Base-by-base conservation (phyloP, 2,329 filamentous ascomycete genomes). In the Leptographium wingfieldii region DNA sequence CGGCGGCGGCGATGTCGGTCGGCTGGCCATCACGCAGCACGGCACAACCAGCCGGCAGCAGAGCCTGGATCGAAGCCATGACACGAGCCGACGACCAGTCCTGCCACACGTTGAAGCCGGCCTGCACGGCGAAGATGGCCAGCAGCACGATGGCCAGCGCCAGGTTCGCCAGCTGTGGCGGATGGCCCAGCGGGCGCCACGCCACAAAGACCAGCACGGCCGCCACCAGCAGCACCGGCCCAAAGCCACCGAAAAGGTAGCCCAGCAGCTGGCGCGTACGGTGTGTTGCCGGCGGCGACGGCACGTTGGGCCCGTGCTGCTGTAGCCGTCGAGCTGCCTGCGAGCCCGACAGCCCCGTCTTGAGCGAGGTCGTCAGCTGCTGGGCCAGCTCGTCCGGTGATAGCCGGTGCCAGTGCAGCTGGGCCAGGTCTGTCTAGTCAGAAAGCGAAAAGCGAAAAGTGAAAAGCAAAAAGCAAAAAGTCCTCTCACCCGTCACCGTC, bases 211-310 rank as follows among this genome's bases (percentile, higher is more conserved):
- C 87, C 3, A 92, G 77, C 43, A 91, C 80, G 25, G 80, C 77
- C 22, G 86, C 87, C 2, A 84, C 68, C 7, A 91, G 77, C 3
- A 92, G 77, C 57, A 92, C 82, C 1, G 82, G 77, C 2, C 88
- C 87, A 65, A 92, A 92, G 1, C 88, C 88, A 64, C 85, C 85
- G 73, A 90, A 90, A 66, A 91, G 84, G 71, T 92, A 92, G 22
- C 81, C 81, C 40, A 85, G 72, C 5, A 84, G 77, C 62, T 81
- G 82, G 52, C 75, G 74, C 53, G 83, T 69, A 63, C 79, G 77
- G 62, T 79, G 80, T 5, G 83, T 86, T 16, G 84, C 82, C 1
- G 86, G 83, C 3, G 83, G 79, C 4, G 85, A 83, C 5, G 84
- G 84, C 9, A 79, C 77, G 67, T 92, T 92, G 61, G 73, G 80